Evolutionary conservation across 352 stramenopile species (phyloP), one percentile per base, ranked within the genome.

Genomic region (Globisporangium abappressorium): DNA sequence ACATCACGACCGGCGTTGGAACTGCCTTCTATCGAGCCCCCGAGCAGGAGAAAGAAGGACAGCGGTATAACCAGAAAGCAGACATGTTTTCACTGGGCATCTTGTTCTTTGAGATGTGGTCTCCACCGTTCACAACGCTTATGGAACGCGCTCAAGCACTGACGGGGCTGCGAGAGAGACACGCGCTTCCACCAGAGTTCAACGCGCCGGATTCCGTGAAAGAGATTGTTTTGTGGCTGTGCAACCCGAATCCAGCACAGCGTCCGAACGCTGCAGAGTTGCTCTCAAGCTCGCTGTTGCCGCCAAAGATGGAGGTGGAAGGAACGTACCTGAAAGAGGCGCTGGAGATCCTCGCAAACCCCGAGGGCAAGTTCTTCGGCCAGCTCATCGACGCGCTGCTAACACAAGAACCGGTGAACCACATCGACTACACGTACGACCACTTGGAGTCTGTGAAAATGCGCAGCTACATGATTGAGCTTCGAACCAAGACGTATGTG

Each of bases 51-150:
- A 84, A 83, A 67, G 79, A 94, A 72, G 84, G 88, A 20, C 83
- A 93, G 71, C 80, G 80, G 5, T 97, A 88, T 83, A 98, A 93
- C 74, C 94, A 94, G 56, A 95, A 95, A 60, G 90, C 87, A 3
- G 97, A 99, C 68, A 97, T 99, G 74, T 99, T 97, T 69, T 98
- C 91, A 8, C 78, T 99, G 8, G 97, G 97, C 8, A 93, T 99
- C 51, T 69, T 98, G 30, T 91, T 98, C 61, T 99, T 98, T 66
- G 97, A 99, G 66, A 98, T 99, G 90, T 98, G 97, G 80, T 91
- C 90, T 20, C 90, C 89, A 34, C 92, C 93, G 49, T 98, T 98
- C 72, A 90, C 78, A 49, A 98, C 93, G 34, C 69, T 91, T 33
- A 97, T 97, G 91, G 92, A 98, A 69, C 85, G 91, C 20, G 85